phyloP scores from a whole-genome alignment of 2,329 filamentous ascomycete genomes.

The Nothophoma quercina region DNA sequence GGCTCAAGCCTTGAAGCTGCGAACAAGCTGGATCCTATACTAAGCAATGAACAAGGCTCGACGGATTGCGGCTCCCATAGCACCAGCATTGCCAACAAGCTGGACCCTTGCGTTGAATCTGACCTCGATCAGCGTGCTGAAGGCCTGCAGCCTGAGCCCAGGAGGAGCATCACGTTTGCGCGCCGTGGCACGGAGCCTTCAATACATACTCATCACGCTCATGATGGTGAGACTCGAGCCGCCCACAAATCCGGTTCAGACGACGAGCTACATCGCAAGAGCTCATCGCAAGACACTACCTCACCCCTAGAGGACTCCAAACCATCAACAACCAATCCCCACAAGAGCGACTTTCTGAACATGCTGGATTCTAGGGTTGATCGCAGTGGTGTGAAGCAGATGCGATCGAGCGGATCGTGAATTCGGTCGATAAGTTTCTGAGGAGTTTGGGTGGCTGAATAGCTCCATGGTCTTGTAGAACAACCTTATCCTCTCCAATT shows the following conservation, averaged over 20 bases:
- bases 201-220: neutral
- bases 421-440: neutral
- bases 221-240: neutral
- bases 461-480: no score
- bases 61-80: conserved; percentile 16
- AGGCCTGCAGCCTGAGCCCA: conserved; percentile 6
- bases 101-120: conserved; percentile 14
- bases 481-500: no score
- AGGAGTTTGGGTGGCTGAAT: no score
- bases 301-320: neutral
- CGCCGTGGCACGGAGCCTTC: conserved; percentile 12
- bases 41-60: conserved; percentile 9
- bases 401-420: conserved; percentile 1
- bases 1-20: conserved; percentile 17
- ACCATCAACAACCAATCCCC: conserved; percentile 16
- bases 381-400: conserved; percentile 10
- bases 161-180: neutral
- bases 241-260: conserved; percentile 1
- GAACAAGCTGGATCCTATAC: conserved; percentile 25
- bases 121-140: neutral
- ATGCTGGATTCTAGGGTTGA: conserved; percentile 29
- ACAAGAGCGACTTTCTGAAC: conserved; percentile 23
- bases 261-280: neutral
- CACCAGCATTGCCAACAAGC: conserved; percentile 20
- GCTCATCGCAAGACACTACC: neutral